These are phyloP conservation scores for Coemansia furcata DNA, from an alignment of 192 early-diverging fungal genomes.

Conservation along the genomic window DNA sequence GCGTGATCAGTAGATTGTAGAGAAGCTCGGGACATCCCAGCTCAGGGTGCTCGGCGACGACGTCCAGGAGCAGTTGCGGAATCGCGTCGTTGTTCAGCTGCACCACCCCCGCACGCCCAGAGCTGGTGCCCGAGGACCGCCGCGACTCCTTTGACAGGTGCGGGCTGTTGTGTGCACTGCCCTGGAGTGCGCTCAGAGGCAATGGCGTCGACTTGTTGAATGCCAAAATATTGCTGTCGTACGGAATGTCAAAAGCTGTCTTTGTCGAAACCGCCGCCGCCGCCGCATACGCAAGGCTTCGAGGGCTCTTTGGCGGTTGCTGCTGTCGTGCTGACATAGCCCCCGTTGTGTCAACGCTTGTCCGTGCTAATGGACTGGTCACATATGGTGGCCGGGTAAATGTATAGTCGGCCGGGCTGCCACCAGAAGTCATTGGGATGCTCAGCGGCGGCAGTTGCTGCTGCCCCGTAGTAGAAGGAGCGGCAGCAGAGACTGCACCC, in stretches of 20 bases:
- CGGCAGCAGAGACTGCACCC: not conserved
- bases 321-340: not conserved
- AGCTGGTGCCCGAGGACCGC: conserved; percentile 5
- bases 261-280: not conserved
- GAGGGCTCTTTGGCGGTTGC: not conserved
- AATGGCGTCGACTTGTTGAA: conserved; percentile 2
- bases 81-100: conserved; percentile 51
- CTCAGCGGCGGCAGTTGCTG: not conserved
- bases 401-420: not conserved
- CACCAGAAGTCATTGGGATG: not conserved
- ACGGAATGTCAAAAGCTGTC: not conserved
- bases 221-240: not conserved
- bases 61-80: conserved; percentile 37
- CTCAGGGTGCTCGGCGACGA: conserved; percentile 44
- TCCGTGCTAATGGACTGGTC: not conserved
- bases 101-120: conserved; percentile 6
- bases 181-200: conserved; percentile 16
- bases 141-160: conserved; percentile 8
- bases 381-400: not conserved
- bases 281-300: not conserved
- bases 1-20: conserved; percentile 52
- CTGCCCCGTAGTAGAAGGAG: not conserved
- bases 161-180: conserved; percentile 11
- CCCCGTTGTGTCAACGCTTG: not conserved
- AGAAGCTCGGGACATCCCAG: conserved; percentile 49